Evolutionary conservation across 768 basidiomycete genomes (phyloP).

Genomic region (Amanita inopinata): DNA sequence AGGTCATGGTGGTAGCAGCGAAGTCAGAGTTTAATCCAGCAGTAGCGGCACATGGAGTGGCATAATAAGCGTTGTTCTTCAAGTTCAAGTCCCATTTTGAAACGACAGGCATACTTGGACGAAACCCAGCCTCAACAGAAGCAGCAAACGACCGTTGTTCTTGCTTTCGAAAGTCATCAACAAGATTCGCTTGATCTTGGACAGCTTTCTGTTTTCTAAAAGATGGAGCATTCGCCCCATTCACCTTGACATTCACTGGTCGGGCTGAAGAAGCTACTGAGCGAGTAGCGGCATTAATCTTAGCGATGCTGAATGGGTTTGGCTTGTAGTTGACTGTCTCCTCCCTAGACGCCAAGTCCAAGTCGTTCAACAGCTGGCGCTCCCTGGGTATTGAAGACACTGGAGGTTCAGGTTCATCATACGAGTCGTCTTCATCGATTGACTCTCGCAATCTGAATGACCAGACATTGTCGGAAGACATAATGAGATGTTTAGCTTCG

Average conservation of each 20-base stretch:
- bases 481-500: background rate
- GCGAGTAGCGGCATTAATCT: constrained; percentile 62
- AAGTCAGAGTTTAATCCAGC: too few relatives aligned
- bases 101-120: too few relatives aligned
- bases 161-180: background rate
- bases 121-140: too few relatives aligned
- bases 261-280: constrained; percentile 1
- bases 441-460: constrained; percentile 3
- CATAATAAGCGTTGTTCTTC: too few relatives aligned
- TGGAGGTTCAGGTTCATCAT: background rate
- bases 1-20: too few relatives aligned
- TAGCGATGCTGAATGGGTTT: constrained; percentile 77
- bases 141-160: background rate
- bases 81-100: too few relatives aligned
- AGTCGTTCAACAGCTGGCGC: constrained; percentile 28
- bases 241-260: background rate
- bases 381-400: constrained; percentile 14
- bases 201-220: too few relatives aligned
- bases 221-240: background rate
- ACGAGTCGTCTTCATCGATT: background rate
- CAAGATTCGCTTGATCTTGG: background rate
- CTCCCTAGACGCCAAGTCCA: constrained; percentile 51
- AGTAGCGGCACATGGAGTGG: too few relatives aligned
- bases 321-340: constrained; percentile 60
- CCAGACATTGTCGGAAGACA: constrained; percentile 5